A percentile compares a stretch with the other conserved stretches of the same genome.
Evolutionary conservation across 2,329 filamentous ascomycete species (phyloP).

Genomic region (Fusarium staphyleae): DNA sequence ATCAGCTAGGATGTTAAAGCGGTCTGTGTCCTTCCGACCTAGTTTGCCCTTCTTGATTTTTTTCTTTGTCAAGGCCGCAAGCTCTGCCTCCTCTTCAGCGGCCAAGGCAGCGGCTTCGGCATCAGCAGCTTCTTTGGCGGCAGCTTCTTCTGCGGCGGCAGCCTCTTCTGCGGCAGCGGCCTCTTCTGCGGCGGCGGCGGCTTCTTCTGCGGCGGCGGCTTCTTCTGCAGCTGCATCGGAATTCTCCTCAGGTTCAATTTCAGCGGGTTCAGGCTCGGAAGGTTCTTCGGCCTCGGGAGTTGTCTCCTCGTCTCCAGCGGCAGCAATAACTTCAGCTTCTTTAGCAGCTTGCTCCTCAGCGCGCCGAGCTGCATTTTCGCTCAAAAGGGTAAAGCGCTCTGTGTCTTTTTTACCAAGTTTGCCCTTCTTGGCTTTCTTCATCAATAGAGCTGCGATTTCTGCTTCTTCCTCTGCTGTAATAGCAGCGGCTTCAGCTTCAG

Average conservation of each 20-base stretch:
- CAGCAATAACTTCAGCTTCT: conserved; percentile 13
- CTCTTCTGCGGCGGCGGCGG: conserved; percentile 31
- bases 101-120: conserved; percentile 15
- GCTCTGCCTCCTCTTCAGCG: conserved; percentile 43
- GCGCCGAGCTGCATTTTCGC: conserved; percentile 23
- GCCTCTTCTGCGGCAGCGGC: conserved; percentile 34
- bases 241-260: conserved; percentile 27
- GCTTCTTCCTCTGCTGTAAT: conserved; percentile 29
- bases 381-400: conserved; percentile 30
- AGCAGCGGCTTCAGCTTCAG: conserved; percentile 39
- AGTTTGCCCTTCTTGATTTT: conserved; percentile 41
- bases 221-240: conserved; percentile 14
- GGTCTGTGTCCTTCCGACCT: conserved; percentile 37
- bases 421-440: conserved; percentile 34
- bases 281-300: conserved; percentile 29
- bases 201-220: conserved; percentile 18
- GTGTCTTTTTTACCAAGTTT: conserved; percentile 37
- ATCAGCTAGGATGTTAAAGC: conserved; percentile 26
- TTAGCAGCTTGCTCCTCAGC: conserved; percentile 25
- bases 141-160: conserved; percentile 3
- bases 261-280: conserved; percentile 1
- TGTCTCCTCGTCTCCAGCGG: conserved; percentile 12
- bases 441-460: conserved; percentile 22
- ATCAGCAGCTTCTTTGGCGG: conserved; percentile 32
- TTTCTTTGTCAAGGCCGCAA: conserved; percentile 52